These are phyloP conservation scores for Strobilomyces echinocephalus DNA, from an alignment of 768 basidiomycete species.

Conservation along the genomic window DNA sequence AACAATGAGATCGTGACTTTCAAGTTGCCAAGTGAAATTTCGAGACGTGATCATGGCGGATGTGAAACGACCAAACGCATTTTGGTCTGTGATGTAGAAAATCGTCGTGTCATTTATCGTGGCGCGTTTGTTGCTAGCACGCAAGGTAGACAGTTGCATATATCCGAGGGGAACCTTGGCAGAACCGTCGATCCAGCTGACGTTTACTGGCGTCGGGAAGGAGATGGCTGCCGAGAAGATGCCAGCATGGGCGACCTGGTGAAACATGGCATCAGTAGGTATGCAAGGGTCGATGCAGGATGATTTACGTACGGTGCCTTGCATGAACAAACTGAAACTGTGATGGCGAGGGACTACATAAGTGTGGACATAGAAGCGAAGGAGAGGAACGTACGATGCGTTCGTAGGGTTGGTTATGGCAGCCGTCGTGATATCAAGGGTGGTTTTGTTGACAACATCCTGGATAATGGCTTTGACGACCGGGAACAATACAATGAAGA, in stretches of 20 bases:
- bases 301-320: slow-evolving; percentile 44
- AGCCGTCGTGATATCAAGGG: slow-evolving; percentile 49
- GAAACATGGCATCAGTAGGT: background rate
- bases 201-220: slow-evolving; percentile 53
- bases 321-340: slow-evolving; percentile 50
- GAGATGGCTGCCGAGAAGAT: slow-evolving; percentile 58
- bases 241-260: slow-evolving; percentile 61
- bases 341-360: background rate
- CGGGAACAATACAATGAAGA: slow-evolving; percentile 67
- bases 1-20: slow-evolving; percentile 52
- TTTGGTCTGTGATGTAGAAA: slow-evolving; percentile 53
- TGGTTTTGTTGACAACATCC: slow-evolving; percentile 53
- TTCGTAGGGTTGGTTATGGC: slow-evolving; percentile 53
- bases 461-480: slow-evolving; percentile 64
- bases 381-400: slow-evolving; percentile 40
- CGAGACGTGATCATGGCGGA: slow-evolving; percentile 57
- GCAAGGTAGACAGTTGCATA: slow-evolving; percentile 45
- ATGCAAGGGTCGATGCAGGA: background rate
- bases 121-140: slow-evolving; percentile 52
- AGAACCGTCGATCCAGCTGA: slow-evolving; percentile 53
- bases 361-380: background rate
- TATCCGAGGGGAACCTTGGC: slow-evolving; percentile 50
- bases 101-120: slow-evolving; percentile 54
- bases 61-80: slow-evolving; percentile 60
- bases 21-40: slow-evolving; percentile 65